Evolutionary conservation across 352 stramenopile genomes (phyloP).

Genomic region (Pythium plurisporium): DNA sequence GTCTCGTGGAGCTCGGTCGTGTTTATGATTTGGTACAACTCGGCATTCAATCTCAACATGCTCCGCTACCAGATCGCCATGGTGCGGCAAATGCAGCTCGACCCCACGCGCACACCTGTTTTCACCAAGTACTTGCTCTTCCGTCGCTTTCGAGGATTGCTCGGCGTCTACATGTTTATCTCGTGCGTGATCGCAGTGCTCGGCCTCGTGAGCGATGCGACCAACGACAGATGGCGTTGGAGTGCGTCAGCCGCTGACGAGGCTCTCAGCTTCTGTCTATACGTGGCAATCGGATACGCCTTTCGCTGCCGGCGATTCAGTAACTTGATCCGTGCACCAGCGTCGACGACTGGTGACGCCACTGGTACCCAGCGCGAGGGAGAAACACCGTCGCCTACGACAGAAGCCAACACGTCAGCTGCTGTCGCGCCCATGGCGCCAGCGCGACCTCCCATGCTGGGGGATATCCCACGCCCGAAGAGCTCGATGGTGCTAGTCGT

Average conservation of each 20-base stretch:
- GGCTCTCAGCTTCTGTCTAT: conserved; percentile 38
- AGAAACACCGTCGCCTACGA: neutral
- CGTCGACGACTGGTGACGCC: neutral
- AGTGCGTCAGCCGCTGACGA: conserved; percentile 33
- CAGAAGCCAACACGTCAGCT: neutral
- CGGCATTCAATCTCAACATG: conserved; percentile 65
- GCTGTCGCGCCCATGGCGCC: conserved; percentile 14
- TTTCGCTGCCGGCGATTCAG: conserved; percentile 59
- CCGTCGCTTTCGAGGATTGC: conserved; percentile 36
- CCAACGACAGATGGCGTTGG: conserved; percentile 32
- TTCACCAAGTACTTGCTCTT: conserved; percentile 70
- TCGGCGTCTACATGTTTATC: conserved; percentile 52
- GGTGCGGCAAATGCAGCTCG: conserved; percentile 46
- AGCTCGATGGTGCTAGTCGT: conserved; percentile 24
- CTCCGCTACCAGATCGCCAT: conserved; percentile 61
- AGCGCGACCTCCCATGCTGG: neutral
- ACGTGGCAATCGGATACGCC: conserved; percentile 41
- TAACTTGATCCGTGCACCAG: conserved; percentile 32
- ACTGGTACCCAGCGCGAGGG: neutral
- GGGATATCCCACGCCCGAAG: conserved; percentile 4
- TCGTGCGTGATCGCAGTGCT: conserved; percentile 42
- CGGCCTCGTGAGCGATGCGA: conserved; percentile 36
- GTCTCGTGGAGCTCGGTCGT: conserved; percentile 48
- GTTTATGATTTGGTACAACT: conserved; percentile 72
- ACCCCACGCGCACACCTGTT: conserved; percentile 45